Conservation (phyloP, 1,139 yeast species). For the Pichia sp. region DNA sequence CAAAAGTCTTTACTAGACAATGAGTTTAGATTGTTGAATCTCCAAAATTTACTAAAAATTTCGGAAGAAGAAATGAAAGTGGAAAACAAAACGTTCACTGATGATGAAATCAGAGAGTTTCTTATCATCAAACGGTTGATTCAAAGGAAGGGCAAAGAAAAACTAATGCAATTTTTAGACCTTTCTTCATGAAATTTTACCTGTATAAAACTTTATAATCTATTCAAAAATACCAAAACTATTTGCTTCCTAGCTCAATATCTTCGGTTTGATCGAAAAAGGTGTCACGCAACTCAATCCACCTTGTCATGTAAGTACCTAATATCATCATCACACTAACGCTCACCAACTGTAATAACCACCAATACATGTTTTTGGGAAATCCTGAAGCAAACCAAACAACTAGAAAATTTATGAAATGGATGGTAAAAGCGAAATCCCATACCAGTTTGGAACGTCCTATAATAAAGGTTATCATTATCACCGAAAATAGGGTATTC, state of each 20-base stretch:
- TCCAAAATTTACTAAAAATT: conserved; percentile 38
- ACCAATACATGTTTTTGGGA: conserved; percentile 76
- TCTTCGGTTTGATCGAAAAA: conserved; percentile 81
- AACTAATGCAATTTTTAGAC: conserved; percentile 54
- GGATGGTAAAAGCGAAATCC: conserved; percentile 91
- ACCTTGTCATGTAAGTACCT: conserved; percentile 82
- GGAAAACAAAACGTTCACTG: conserved; percentile 23
- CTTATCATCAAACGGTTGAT: conserved; percentile 57
- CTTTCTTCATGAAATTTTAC: not conserved
- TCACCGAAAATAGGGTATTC: conserved; percentile 71
- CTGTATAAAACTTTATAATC: not conserved
- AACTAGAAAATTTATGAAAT: conserved; percentile 69
- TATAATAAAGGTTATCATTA: conserved; percentile 80
- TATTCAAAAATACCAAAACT: not conserved
- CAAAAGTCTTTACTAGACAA: conserved; percentile 22
- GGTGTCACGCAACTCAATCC: conserved; percentile 84
- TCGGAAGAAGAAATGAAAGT: conserved; percentile 32
- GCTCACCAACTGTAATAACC: conserved; percentile 71
- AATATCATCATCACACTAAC: conserved; percentile 66
- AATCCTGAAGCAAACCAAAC: conserved; percentile 64
- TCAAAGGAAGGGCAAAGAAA: conserved; percentile 65
- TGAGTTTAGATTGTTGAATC: conserved; percentile 19
- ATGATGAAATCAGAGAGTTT: conserved; percentile 50
- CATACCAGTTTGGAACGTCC: conserved; percentile 92
- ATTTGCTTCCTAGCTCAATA: conserved; percentile 38